Percentiles rank a stretch among this genome's conserved stretches.
Conservation (phyloP, 352 stramenopile genomes). For the Phytophthora hibernalis region DNA sequence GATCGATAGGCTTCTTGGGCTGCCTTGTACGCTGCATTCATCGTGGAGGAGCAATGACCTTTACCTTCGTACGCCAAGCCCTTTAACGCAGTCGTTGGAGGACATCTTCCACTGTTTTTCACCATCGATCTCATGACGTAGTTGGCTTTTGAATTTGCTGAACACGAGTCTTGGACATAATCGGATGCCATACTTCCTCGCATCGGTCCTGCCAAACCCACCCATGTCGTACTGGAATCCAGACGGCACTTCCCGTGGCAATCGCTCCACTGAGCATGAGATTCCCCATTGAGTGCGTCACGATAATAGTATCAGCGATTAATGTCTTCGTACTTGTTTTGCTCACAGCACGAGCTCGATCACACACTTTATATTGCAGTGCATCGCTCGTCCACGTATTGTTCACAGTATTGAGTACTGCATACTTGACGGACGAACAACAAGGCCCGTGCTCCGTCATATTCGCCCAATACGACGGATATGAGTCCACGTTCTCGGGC, state of each 20-base stretch:
- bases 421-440: constrained; percentile 33
- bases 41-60: constrained; percentile 3
- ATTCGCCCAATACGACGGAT: constrained; percentile 18
- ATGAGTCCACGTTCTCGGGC: constrained; percentile 16
- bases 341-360: constrained; percentile 29
- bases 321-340: constrained; percentile 15
- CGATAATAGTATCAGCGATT: constrained; percentile 29
- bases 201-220: constrained; percentile 37
- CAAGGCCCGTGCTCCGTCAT: constrained; percentile 25
- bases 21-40: constrained; percentile 27
- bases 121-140: constrained; percentile 11
- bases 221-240: constrained; percentile 35
- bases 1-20: constrained; percentile 26
- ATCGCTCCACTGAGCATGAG: constrained; percentile 28
- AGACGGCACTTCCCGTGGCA: constrained; percentile 30
- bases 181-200: constrained; percentile 29
- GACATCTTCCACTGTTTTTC: constrained; percentile 19
- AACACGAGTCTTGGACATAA: constrained; percentile 22
- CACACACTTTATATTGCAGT: constrained; percentile 41
- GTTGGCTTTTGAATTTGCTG: constrained; percentile 13
- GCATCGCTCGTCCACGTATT: constrained; percentile 33
- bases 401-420: constrained; percentile 39
- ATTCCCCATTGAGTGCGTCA: constrained; percentile 34
- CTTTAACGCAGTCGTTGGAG: constrained; percentile 17
- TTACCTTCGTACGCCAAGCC: constrained; percentile 37